These are phyloP conservation scores for Sphaerostilbella broomeana DNA, from an alignment of 2,329 filamentous ascomycete species.

Conservation along the genomic window DNA sequence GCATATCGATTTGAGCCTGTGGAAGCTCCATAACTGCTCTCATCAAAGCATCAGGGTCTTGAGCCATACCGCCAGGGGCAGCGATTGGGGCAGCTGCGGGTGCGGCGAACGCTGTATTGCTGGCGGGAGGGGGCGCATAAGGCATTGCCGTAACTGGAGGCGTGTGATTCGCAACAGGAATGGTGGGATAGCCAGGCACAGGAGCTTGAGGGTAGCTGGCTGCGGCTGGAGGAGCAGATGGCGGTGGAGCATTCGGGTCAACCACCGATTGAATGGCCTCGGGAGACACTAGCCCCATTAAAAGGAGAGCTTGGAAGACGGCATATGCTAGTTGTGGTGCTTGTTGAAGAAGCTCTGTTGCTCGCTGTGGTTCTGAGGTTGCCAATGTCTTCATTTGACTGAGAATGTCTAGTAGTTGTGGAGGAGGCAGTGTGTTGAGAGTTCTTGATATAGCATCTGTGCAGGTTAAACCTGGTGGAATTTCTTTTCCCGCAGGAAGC, in stretches of 20 bases:
- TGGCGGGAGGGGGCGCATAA: conserved; percentile 38
- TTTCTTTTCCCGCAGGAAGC: conserved; percentile 76
- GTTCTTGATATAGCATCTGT: conserved; percentile 90
- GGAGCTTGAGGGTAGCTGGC: conserved; percentile 30
- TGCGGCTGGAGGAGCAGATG: conserved; percentile 23
- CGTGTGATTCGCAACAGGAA: conserved; percentile 36
- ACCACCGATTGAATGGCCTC: conserved; percentile 76
- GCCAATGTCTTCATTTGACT: conserved; percentile 90
- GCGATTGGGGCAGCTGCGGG: conserved; percentile 28
- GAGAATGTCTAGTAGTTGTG: conserved; percentile 88
- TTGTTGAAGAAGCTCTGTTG: conserved; percentile 77
- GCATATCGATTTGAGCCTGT: conserved; percentile 69
- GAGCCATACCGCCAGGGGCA: conserved; percentile 29
- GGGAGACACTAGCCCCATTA: conserved; percentile 88
- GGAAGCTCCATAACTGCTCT: conserved; percentile 76
- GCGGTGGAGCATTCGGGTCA: conserved; percentile 47
- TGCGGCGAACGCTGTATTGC: conserved; percentile 31
- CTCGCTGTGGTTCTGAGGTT: conserved; percentile 72
- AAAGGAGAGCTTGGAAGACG: conserved; percentile 85
- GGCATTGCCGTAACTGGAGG: conserved; percentile 40
- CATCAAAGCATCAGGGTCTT: conserved; percentile 66
- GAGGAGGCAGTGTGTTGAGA: conserved; percentile 75
- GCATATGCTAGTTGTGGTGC: conserved; percentile 92
- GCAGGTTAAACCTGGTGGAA: conserved; percentile 75
- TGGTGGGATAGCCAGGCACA: conserved; percentile 31